phyloP scores from a whole-genome alignment of 2,329 filamentous ascomycete species.

The Chaetomium strumarium region DNA sequence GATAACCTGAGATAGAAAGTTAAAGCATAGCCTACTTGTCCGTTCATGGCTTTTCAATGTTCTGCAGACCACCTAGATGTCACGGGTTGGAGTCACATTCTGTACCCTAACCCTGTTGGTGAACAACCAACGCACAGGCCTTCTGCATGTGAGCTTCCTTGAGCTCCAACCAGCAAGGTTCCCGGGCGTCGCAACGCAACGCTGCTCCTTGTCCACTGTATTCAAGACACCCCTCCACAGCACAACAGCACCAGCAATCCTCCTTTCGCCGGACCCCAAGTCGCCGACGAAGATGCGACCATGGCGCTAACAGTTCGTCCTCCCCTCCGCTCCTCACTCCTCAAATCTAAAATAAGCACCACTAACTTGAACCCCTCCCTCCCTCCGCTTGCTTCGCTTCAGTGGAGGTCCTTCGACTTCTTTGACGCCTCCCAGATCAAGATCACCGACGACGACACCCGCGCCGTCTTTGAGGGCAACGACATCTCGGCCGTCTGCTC shows the following conservation, averaged over 20 bases:
- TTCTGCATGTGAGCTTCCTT: constrained; percentile 5
- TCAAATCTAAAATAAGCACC: neutral
- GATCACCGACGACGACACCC: constrained; percentile 71
- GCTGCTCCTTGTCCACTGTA: neutral
- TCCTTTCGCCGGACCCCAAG: neutral
- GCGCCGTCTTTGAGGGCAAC: constrained; percentile 72
- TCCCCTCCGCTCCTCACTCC: neutral
- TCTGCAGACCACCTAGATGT: no score
- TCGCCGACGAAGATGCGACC: constrained; percentile 25
- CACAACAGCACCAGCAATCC: neutral
- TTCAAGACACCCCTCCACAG: neutral
- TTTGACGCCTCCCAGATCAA: constrained; percentile 89
- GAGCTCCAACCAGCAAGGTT: constrained; percentile 17
- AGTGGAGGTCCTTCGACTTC: constrained; percentile 99
- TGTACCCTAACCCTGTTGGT: neutral
- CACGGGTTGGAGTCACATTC: no score
- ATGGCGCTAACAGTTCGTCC: constrained; percentile 31
- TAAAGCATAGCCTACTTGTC: no score
- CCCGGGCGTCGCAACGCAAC: constrained; percentile 6
- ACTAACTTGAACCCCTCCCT: constrained; percentile 2
- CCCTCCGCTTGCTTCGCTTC: constrained; percentile 2
- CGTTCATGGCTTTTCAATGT: no score
- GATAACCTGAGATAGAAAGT: no score
- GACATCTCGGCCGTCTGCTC: constrained; percentile 80
- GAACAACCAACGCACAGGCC: neutral